Percentiles rank a stretch among this genome's conserved stretches.
phyloP scores from a whole-genome alignment of 257 asterid genomes.

The Fraxinus quadrangulata region DNA sequence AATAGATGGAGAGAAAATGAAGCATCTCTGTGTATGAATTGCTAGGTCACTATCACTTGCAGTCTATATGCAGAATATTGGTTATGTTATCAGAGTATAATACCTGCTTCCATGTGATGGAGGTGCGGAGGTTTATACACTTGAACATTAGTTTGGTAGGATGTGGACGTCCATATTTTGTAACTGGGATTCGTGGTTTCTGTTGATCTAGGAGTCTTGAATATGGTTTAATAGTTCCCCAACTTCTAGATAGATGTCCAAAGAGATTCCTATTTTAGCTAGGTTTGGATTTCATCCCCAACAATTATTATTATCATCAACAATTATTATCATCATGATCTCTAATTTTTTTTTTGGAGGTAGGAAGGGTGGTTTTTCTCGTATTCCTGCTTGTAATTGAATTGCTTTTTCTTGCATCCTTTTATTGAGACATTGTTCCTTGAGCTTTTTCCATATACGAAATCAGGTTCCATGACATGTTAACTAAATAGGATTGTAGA shows the following conservation, averaged over 20 bases:
- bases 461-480: conserved; percentile 18
- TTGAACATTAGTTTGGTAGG: neutral
- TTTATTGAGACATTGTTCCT: conserved; percentile 14
- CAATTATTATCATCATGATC: too few relatives aligned
- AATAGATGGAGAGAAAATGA: neutral
- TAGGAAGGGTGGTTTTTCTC: conserved; percentile 11
- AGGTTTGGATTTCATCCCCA: neutral
- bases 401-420: conserved; percentile 1
- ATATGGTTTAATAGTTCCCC: neutral
- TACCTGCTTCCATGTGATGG: neutral
- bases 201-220: neutral
- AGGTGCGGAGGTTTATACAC: neutral
- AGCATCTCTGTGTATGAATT: neutral
- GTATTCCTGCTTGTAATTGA: conserved; percentile 18
- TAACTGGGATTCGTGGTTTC: neutral
- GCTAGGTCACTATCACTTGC: neutral
- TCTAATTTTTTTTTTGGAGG: conserved; percentile 9
- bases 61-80: neutral
- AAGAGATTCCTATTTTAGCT: neutral
- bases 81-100: neutral
- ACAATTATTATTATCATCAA: neutral
- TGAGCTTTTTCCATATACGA: conserved; percentile 3
- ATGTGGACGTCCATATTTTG: neutral
- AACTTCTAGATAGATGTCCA: neutral
- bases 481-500: conserved; percentile 21